Percentiles rank a stretch among this genome's conserved stretches.
phyloP scores from a whole-genome alignment of 805 yeast genomes.

The Lachancea cidri region DNA sequence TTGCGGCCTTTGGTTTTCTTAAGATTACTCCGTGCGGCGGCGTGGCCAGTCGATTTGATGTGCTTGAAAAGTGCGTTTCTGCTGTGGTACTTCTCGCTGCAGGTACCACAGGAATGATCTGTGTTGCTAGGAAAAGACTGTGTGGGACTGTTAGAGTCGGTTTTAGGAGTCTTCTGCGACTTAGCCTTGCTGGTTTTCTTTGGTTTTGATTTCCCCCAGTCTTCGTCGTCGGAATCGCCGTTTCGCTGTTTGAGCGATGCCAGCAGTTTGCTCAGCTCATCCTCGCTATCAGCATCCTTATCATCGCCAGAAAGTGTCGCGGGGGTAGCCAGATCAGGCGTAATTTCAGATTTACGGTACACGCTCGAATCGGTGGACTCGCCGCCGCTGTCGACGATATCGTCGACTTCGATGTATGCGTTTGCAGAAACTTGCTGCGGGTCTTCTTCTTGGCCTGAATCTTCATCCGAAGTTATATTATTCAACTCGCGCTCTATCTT shows the following conservation, averaged over 20 bases:
- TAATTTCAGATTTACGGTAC: too few species aligned
- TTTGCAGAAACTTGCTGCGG: slow-evolving; percentile 1
- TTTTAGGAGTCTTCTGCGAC: too few species aligned
- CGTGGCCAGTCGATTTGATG: slow-evolving; percentile 66
- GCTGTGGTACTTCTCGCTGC: slow-evolving; percentile 35
- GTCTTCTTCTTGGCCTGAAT: neutral
- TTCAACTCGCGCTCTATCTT: slow-evolving; percentile 29
- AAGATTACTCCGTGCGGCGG: slow-evolving; percentile 45
- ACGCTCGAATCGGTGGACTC: too few species aligned
- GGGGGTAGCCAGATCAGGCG: neutral
- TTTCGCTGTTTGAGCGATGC: slow-evolving; percentile 34
- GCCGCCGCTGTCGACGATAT: slow-evolving; percentile 6
- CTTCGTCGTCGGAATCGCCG: slow-evolving; percentile 30
- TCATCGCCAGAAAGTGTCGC: neutral
- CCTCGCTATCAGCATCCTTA: slow-evolving; percentile 14
- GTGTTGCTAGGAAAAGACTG: too few species aligned
- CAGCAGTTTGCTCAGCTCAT: slow-evolving; percentile 33
- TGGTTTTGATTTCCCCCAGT: slow-evolving; percentile 36
- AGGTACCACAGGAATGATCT: slow-evolving; percentile 8
- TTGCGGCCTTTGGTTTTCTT: slow-evolving; percentile 1
- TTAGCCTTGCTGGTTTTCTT: slow-evolving; percentile 37
- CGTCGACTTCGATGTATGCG: slow-evolving; percentile 6
- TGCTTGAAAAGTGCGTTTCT: slow-evolving; percentile 78
- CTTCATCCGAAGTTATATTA: slow-evolving; percentile 10
- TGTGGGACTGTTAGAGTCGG: too few species aligned